phyloP scores from a whole-genome alignment of 805 yeast species.

The Kazachstania taianensis region DNA sequence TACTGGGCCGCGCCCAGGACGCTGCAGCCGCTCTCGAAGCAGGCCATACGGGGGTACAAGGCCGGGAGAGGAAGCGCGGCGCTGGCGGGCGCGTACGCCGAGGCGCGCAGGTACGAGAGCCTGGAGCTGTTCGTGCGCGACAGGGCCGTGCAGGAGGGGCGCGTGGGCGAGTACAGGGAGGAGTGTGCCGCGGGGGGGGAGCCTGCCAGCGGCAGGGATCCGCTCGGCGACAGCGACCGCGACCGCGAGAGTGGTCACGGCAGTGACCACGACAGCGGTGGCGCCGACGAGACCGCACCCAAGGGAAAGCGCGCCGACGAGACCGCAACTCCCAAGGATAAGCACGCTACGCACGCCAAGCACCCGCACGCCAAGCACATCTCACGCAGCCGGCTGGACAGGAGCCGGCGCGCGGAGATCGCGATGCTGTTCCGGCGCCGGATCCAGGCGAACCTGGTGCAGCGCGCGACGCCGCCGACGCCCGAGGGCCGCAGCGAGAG shows the following conservation, averaged over 20 bases:
- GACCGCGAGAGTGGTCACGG: neutral
- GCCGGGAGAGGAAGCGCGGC: neutral
- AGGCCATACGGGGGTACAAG: neutral
- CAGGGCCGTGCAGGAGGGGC: neutral
- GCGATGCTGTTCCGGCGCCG: slow-evolving; percentile 23
- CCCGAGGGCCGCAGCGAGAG: slow-evolving; percentile 18
- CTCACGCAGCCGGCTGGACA: slow-evolving; percentile 19
- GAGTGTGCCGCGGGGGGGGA: neutral
- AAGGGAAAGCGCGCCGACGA: neutral
- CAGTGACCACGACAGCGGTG: neutral
- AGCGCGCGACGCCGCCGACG: slow-evolving; percentile 23
- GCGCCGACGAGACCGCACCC: neutral
- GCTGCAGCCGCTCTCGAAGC: slow-evolving; percentile 13
- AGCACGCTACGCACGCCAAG: neutral
- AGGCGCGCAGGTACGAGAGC: neutral
- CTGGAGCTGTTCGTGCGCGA: neutral
- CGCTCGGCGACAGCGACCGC: too few relatives aligned
- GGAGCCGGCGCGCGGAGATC: slow-evolving; percentile 20
- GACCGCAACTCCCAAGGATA: neutral
- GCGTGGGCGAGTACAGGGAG: neutral
- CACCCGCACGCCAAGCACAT: too few relatives aligned
- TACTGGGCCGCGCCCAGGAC: slow-evolving; percentile 27
- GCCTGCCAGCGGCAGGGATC: neutral
- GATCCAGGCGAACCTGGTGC: slow-evolving; percentile 25
- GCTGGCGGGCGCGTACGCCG: neutral